Percentiles rank a stretch among this genome's conserved stretches.
phyloP scores from a whole-genome alignment of 208 protist genomes.

The Crithidia acanthocephali region DNA sequence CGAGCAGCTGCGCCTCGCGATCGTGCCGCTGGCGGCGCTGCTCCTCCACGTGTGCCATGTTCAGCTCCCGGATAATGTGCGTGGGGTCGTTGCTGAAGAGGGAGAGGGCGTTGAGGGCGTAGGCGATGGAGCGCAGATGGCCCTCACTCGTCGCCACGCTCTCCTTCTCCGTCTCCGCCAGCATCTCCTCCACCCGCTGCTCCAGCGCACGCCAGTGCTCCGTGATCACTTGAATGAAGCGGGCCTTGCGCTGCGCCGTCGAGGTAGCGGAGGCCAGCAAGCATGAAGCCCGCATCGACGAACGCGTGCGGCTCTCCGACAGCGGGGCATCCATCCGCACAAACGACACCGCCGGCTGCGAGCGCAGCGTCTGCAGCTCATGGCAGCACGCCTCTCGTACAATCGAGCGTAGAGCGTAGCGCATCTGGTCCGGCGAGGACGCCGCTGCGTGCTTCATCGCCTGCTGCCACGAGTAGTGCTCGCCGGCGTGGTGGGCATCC shows the following conservation, averaged over 20 bases:
- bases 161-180: constrained; percentile 29
- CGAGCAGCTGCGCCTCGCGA: constrained; percentile 40
- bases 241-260: constrained; percentile 31
- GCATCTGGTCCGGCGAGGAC: constrained; percentile 28
- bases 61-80: constrained; percentile 44
- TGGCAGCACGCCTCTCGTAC: constrained; percentile 44
- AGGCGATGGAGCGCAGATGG: constrained; percentile 30
- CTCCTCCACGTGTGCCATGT: constrained; percentile 39
- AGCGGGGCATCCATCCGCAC: constrained; percentile 23
- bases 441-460: constrained; percentile 23
- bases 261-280: constrained; percentile 35
- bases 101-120: constrained; percentile 33
- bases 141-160: constrained; percentile 9
- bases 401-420: constrained; percentile 41
- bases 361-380: constrained; percentile 36
- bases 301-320: constrained; percentile 20
- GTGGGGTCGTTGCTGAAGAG: constrained; percentile 43
- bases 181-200: constrained; percentile 34
- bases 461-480: constrained; percentile 37
- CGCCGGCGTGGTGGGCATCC: constrained; percentile 20
- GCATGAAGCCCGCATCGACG: constrained; percentile 30
- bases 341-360: constrained; percentile 34
- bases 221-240: constrained; percentile 29
- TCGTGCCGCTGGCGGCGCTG: constrained; percentile 38
- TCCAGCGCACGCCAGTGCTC: constrained; percentile 44